Evolutionary conservation across 1,139 yeast species (phyloP), one percentile per base, ranked within the genome.

Genomic region (Nakaseomyces glabratus): DNA sequence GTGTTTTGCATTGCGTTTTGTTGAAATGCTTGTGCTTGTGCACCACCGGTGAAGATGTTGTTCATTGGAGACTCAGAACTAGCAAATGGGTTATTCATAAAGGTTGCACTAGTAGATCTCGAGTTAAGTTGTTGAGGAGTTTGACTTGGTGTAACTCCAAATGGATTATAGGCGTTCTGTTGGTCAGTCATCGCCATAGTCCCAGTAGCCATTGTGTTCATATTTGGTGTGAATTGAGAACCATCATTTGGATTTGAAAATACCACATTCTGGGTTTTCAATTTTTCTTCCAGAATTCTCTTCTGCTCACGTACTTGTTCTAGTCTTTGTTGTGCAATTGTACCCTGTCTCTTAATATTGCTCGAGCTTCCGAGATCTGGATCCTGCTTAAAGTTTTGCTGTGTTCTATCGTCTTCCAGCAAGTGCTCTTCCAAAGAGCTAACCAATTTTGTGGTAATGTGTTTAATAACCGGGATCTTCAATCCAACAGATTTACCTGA

Each of bases 401-500:
- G 41, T n/a, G 41, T 46, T 10, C 38, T 41, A 33, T 45, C 48
- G 22, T 45, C 48, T 14, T 45, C 31, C 8, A 16, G n/a, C 14
- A 42, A 24, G 65, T 90, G 93, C 47, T 88, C 96, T 53, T 85
- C 93, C 39, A 90, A 68, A 10, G 93, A 80, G 28, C 78, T 70
- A 6, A 95, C 82, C 48, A 90, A 69, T 18, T 95, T 93, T 2
- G 96, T 88, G 10, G 97, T 97, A 0, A 97, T 96, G 59, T 90
- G 98, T 57, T 85, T 85, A 42, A 90, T 88, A 10, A 95, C 88
- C 19, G 98, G 98, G 20, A 90, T 95, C 52, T 82, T 86, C 42
- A 90, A 65, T 49, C 86, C 86, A 1, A 97, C 85, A 2, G 90
- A 76, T 55, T 90, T 88, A 5, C 97, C 98, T 13, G 82, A 78